Conservation (phyloP, 2,329 filamentous ascomycete species). For the Xylariales sp. region DNA sequence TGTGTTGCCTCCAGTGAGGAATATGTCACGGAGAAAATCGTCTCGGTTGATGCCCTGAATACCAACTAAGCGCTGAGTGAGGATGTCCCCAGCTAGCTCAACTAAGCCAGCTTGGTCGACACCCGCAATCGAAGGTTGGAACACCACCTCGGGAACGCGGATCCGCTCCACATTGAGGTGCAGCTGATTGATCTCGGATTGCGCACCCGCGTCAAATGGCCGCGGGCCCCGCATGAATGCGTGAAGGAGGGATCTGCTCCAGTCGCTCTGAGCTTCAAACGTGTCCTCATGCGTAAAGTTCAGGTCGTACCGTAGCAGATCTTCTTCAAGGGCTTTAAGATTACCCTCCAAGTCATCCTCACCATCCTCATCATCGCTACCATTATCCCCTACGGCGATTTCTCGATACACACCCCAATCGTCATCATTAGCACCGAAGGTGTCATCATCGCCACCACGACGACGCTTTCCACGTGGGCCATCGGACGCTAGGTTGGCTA, state of each 20-base stretch:
- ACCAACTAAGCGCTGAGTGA: conserved; percentile 71
- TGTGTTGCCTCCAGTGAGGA: conserved; percentile 90
- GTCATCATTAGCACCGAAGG: conserved; percentile 93
- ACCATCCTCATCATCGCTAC: conserved; percentile 84
- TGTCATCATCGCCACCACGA: conserved; percentile 87
- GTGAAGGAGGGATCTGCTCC: conserved; percentile 88
- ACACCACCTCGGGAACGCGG: conserved; percentile 87
- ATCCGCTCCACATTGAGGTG: conserved; percentile 97
- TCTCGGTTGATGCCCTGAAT: conserved; percentile 49
- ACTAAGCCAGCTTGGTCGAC: conserved; percentile 90
- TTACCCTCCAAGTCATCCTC: conserved; percentile 77
- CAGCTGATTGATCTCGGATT: conserved; percentile 77
- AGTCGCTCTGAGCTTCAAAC: conserved; percentile 86
- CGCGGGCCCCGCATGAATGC: conserved; percentile 85
- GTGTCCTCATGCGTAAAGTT: conserved; percentile 90
- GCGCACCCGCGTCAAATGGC: conserved; percentile 75
- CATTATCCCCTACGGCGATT: conserved; percentile 75
- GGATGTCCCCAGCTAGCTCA: conserved; percentile 86
- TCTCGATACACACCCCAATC: conserved; percentile 97
- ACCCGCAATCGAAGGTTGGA: conserved; percentile 87
- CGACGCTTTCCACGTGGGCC: conserved; percentile 78
- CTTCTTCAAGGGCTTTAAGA: conserved; percentile 74
- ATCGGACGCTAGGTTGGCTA: conserved; percentile 92
- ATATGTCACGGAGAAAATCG: conserved; percentile 78
- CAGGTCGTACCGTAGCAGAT: conserved; percentile 82